Evolutionary conservation across 2,329 filamentous ascomycete genomes (phyloP).

Genomic region (Lecanoromycetidae sp.): DNA sequence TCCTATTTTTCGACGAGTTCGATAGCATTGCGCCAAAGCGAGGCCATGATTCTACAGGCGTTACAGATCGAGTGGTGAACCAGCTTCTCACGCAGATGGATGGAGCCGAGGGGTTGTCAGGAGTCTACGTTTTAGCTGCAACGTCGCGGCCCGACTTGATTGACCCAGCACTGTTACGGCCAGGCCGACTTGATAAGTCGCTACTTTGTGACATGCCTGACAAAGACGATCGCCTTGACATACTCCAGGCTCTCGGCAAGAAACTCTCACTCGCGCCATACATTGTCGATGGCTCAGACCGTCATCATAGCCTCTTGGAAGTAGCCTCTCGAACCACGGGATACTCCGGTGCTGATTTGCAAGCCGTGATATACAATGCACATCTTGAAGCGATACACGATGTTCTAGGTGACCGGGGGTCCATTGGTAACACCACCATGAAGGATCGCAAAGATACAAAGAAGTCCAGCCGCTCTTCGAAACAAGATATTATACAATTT

Average conservation of each 20-base stretch:
- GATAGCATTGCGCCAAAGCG: constrained; percentile 95
- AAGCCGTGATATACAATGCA: constrained; percentile 90
- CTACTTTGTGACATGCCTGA: constrained; percentile 81
- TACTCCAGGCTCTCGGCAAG: constrained; percentile 68
- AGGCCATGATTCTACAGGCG: constrained; percentile 91
- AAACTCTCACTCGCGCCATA: constrained; percentile 64
- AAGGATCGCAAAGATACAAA: constrained; percentile 23
- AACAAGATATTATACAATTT: constrained; percentile 65
- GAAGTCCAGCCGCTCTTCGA: constrained; percentile 23
- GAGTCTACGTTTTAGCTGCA: constrained; percentile 91
- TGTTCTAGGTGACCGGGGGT: constrained; percentile 53
- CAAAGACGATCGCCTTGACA: constrained; percentile 71
- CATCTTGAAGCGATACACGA: constrained; percentile 96
- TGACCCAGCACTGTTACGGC: constrained; percentile 81
- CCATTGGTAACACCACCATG: constrained; percentile 22
- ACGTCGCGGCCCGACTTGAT: constrained; percentile 90
- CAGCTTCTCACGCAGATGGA: constrained; percentile 99
- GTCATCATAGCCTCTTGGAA: constrained; percentile 44
- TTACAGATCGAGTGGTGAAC: constrained; percentile 97
- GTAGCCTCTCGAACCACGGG: constrained; percentile 73
- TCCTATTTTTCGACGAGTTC: constrained; percentile 98
- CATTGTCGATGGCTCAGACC: constrained; percentile 43
- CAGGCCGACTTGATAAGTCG: constrained; percentile 86
- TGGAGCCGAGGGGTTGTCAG: constrained; percentile 84
- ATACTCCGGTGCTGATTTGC: constrained; percentile 86